phyloP scores from a whole-genome alignment of 208 protist species.

The Trypanosoma congolense region DNA sequence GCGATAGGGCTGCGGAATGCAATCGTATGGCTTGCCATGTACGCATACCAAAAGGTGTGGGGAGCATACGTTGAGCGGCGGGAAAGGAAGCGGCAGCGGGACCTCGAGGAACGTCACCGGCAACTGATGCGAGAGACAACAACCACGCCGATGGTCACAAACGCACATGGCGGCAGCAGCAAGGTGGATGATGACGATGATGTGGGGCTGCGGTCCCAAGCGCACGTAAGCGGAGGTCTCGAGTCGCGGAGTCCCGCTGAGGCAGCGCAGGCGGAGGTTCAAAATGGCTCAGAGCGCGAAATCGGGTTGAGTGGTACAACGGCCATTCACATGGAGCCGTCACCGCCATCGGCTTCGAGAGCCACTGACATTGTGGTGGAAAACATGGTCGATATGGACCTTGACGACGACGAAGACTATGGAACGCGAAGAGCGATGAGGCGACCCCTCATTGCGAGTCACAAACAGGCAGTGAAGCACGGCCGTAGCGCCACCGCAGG shows the following conservation, averaged over 20 bases:
- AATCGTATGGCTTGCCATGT: conserved; percentile 15
- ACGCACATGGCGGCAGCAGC: neutral
- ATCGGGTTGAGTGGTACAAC: neutral
- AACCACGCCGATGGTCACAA: no score
- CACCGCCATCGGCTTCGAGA: neutral
- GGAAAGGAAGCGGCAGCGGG: conserved; percentile 14
- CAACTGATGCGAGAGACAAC: conserved; percentile 9
- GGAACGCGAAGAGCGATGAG: neutral
- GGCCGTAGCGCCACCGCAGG: neutral
- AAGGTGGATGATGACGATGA: neutral
- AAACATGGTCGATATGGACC: neutral
- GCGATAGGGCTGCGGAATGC: conserved; percentile 30
- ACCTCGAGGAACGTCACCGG: conserved; percentile 23
- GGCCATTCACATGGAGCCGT: neutral
- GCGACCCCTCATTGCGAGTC: neutral
- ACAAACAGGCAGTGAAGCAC: neutral
- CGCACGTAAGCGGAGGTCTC: no score
- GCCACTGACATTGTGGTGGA: neutral
- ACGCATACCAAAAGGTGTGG: conserved; percentile 9
- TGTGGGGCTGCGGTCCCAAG: no score
- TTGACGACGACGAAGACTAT: neutral
- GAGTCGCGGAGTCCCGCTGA: no score
- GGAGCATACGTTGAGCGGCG: conserved; percentile 19
- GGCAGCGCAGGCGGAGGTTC: no score
- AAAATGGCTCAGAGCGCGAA: no score